Evolutionary conservation across 1,284 basidiomycete species (phyloP).

Genomic region (Takashimella tepidaria): DNA sequence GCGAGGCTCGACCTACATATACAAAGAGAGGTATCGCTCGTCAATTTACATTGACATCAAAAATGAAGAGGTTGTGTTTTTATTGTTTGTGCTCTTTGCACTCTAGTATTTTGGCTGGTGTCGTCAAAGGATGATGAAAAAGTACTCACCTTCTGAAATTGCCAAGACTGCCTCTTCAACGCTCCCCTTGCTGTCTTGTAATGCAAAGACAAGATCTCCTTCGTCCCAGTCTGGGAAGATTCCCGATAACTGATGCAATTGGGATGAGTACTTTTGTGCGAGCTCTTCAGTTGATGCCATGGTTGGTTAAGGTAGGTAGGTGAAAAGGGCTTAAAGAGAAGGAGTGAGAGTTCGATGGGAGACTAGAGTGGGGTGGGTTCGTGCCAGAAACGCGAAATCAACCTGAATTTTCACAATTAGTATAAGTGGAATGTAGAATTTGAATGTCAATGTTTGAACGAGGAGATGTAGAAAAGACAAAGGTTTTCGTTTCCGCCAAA

Average conservation of each 20-base stretch:
- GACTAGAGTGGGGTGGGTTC: not conserved
- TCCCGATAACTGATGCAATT: slow-evolving; percentile 40
- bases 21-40: no score
- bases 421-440: no score
- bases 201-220: slow-evolving; percentile 41
- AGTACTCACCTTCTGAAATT: slow-evolving; percentile 45
- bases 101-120: no score
- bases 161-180: slow-evolving; percentile 46
- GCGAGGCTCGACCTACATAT: slow-evolving; percentile 43
- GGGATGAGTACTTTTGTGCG: slow-evolving; percentile 37
- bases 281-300: slow-evolving; percentile 43
- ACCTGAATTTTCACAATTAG: not conserved
- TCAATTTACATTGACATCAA: no score
- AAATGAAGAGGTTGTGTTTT: no score
- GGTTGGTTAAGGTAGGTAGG: slow-evolving; percentile 7
- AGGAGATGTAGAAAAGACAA: no score
- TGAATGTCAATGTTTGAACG: no score
- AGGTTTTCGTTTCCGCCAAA: no score
- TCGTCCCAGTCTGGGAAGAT: slow-evolving; percentile 49
- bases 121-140: not conserved
- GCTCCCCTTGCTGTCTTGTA: slow-evolving; percentile 46
- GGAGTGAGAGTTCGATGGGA: not conserved
- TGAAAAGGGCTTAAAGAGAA: slow-evolving; percentile 2
- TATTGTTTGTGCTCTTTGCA: no score
- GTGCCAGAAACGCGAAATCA: not conserved